A percentile compares a stretch with the other conserved stretches of the same genome.
Evolutionary conservation across 257 asterid genomes (phyloP).

Genomic region (Solanum ossicruentum): DNA sequence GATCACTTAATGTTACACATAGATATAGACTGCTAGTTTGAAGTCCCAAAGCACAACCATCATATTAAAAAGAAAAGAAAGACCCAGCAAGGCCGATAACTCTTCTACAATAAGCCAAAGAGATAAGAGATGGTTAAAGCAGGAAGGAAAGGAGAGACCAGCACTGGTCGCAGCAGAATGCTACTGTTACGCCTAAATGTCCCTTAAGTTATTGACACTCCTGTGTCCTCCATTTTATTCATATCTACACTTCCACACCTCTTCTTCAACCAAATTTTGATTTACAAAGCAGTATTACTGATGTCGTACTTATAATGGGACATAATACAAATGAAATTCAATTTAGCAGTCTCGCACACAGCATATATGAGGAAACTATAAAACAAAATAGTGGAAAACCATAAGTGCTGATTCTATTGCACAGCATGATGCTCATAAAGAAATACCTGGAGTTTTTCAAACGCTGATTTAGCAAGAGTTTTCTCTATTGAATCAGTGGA

Average conservation of each 20-base stretch:
- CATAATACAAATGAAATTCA: neutral
- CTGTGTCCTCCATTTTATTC: neutral
- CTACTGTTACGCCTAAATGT: neutral
- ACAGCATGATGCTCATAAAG: neutral
- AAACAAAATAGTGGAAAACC: neutral
- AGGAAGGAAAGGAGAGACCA: neutral
- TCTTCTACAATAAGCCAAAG: neutral
- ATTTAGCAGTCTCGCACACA: neutral
- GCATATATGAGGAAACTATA: neutral
- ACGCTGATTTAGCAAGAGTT: conserved; percentile 62
- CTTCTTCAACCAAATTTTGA: neutral
- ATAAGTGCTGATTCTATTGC: neutral
- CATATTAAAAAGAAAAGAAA: neutral
- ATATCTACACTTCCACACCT: too few species aligned
- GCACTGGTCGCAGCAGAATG: neutral
- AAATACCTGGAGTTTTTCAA: conserved; percentile 75
- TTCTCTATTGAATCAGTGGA: conserved; percentile 32
- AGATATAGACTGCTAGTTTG: neutral
- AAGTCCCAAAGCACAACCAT: neutral
- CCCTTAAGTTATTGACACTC: neutral
- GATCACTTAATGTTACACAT: neutral
- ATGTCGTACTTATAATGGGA: neutral
- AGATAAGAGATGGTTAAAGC: neutral
- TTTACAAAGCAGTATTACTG: neutral
- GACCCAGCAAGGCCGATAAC: neutral